These are phyloP conservation scores for Lycium barbarum DNA, from an alignment of 257 asterid genomes.

Conservation along the genomic window DNA sequence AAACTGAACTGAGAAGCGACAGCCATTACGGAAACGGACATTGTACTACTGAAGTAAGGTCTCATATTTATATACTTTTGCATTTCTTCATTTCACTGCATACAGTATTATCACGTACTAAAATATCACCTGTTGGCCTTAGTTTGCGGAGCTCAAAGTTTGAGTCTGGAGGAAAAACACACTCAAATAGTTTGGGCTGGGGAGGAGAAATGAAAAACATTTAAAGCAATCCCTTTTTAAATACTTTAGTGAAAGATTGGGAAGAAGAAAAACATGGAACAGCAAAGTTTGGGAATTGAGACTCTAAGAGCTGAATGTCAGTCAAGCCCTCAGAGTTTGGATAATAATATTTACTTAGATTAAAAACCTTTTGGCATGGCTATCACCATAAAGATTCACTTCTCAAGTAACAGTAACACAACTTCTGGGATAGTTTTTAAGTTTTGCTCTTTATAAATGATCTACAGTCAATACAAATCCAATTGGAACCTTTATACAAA, in stretches of 20 bases:
- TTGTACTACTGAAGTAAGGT: constrained; percentile 67
- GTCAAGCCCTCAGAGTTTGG: not conserved
- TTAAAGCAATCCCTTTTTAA: not conserved
- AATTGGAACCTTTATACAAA: not conserved
- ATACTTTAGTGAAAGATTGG: not conserved
- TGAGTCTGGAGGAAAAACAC: not conserved
- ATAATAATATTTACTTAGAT: not conserved
- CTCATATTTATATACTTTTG: constrained; percentile 28
- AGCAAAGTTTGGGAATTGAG: not conserved
- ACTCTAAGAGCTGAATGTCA: not conserved
- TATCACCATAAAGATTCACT: not conserved
- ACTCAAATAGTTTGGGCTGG: not conserved
- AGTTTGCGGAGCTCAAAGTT: not conserved
- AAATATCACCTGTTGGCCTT: not conserved
- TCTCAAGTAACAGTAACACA: constrained; percentile 25
- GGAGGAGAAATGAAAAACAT: not conserved
- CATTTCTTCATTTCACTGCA: constrained; percentile 2
- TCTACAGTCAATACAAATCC: constrained; percentile 4
- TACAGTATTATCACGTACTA: not conserved
- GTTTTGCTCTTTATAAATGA: constrained; percentile 20
- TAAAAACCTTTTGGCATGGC: not conserved
- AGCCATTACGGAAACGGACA: constrained; percentile 40
- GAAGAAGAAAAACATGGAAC: constrained; percentile 1
- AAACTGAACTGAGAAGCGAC: constrained; percentile 44
- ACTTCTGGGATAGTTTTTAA: not conserved